These are phyloP conservation scores for Ceratocystis eucalypticola DNA, from an alignment of 2,329 filamentous ascomycete species.

Conservation along the genomic window DNA sequence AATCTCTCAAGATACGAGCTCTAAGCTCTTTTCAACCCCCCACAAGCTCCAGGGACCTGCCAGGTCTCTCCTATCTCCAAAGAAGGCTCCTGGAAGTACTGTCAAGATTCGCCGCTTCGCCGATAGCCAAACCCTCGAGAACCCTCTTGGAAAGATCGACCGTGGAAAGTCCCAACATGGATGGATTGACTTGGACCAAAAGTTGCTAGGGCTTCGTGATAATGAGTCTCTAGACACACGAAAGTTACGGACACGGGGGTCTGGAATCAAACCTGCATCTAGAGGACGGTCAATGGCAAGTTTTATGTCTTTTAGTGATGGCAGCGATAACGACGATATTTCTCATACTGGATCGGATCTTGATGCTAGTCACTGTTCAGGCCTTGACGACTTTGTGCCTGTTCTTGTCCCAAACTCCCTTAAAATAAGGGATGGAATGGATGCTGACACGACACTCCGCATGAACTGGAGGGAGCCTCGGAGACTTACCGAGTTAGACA, in stretches of 20 bases:
- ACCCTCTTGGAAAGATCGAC: slow-evolving; percentile 15
- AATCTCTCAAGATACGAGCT: slow-evolving; percentile 2
- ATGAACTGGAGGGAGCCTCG: slow-evolving; percentile 16
- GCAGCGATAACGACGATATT: neutral
- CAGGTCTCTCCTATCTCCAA: slow-evolving; percentile 24
- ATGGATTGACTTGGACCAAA: slow-evolving; percentile 18
- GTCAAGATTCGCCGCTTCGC: slow-evolving; percentile 17
- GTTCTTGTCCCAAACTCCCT: slow-evolving; percentile 16
- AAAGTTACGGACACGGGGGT: slow-evolving; percentile 3
- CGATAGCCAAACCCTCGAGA: slow-evolving; percentile 18
- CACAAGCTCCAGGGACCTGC: slow-evolving; percentile 18
- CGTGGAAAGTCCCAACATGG: slow-evolving; percentile 9
- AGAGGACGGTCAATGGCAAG: neutral
- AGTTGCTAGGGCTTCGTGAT: neutral
- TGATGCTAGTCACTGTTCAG: slow-evolving; percentile 6
- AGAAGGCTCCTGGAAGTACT: slow-evolving; percentile 23
- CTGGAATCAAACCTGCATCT: neutral
- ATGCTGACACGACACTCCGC: slow-evolving; percentile 14
- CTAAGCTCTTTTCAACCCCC: slow-evolving; percentile 12
- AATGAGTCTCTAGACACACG: neutral
- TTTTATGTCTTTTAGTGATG: neutral
- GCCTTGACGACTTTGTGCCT: slow-evolving; percentile 10
- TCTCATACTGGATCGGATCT: slow-evolving; percentile 4
- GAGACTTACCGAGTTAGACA: neutral
- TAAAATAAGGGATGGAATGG: slow-evolving; percentile 15